Evolutionary conservation across 148 eudicot species (phyloP).

Genomic region (Vaccinium macrocarpon): DNA sequence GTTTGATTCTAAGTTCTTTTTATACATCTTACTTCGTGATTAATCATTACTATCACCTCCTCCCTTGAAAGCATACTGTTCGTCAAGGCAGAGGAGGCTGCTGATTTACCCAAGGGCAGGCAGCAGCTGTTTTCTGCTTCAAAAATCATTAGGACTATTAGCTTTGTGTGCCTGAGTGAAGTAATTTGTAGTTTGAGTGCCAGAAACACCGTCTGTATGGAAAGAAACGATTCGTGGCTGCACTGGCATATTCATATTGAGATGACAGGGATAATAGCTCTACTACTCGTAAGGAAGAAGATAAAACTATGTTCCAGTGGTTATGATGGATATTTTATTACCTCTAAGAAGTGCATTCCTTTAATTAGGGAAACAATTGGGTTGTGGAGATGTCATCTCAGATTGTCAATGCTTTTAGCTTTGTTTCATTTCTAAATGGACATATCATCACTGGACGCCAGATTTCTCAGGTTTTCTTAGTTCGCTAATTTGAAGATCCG

Average conservation of each 20-base stretch:
- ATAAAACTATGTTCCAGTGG: neutral
- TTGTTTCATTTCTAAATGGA: neutral
- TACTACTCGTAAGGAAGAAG: neutral
- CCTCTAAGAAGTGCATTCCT: neutral
- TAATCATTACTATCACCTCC: neutral
- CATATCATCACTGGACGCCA: neutral
- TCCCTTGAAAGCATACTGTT: neutral
- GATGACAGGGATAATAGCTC: neutral
- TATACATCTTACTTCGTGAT: neutral
- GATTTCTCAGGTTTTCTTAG: neutral
- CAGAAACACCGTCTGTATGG: neutral
- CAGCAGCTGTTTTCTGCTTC: too few relatives aligned
- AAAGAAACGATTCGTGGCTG: neutral
- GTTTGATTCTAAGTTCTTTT: neutral
- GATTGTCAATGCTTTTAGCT: neutral
- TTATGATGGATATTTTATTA: neutral
- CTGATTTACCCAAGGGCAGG: too few relatives aligned
- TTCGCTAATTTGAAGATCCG: neutral
- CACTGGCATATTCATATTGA: neutral
- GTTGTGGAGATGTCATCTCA: neutral
- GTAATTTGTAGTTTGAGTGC: neutral
- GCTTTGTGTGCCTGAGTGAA: too few relatives aligned
- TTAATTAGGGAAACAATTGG: neutral
- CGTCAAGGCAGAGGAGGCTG: too few relatives aligned
- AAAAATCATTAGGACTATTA: too few relatives aligned